phyloP scores from a whole-genome alignment of 495 filamentous ascomycete genomes.

The Penicillium silybi region DNA sequence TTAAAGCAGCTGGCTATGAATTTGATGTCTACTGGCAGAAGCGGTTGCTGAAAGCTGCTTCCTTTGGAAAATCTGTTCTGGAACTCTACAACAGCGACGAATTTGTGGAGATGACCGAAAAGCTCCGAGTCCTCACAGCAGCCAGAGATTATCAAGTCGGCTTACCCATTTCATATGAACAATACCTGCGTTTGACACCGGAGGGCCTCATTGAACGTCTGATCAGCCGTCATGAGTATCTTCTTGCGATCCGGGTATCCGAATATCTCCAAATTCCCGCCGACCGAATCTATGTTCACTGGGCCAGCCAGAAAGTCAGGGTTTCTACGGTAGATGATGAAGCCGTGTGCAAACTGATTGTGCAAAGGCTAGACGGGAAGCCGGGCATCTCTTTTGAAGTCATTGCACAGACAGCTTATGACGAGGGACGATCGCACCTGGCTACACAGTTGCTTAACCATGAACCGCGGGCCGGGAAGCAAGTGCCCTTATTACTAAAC shows the following conservation, averaged over 20 bases:
- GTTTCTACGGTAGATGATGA: conserved; percentile 82
- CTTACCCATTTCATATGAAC: conserved; percentile 86
- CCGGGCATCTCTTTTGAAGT: conserved; percentile 90
- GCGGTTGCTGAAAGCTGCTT: conserved; percentile 87
- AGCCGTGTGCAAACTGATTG: conserved; percentile 79
- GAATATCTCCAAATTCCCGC: conserved; percentile 83
- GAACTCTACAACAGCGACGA: conserved; percentile 97
- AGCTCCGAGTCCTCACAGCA: conserved; percentile 85
- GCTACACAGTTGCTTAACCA: conserved; percentile 90
- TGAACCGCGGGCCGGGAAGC: conserved; percentile 87
- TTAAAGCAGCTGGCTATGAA: conserved; percentile 87
- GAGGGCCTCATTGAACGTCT: conserved; percentile 82
- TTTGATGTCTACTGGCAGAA: conserved; percentile 92
- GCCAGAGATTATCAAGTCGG: conserved; percentile 88
- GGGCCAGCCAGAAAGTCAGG: conserved; percentile 92
- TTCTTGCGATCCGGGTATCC: conserved; percentile 85
- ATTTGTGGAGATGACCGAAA: conserved; percentile 98
- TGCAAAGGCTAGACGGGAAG: conserved; percentile 79
- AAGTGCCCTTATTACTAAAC: conserved; percentile 87
- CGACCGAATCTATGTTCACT: conserved; percentile 89
- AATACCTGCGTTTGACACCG: conserved; percentile 81
- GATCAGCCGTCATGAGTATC: conserved; percentile 84
- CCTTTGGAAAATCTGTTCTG: conserved; percentile 93
- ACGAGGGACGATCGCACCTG: conserved; percentile 82
- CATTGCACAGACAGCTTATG: conserved; percentile 91